These are phyloP conservation scores for Yamadazyma dendronema DNA, from an alignment of 1,139 yeast genomes.

Conservation along the genomic window DNA sequence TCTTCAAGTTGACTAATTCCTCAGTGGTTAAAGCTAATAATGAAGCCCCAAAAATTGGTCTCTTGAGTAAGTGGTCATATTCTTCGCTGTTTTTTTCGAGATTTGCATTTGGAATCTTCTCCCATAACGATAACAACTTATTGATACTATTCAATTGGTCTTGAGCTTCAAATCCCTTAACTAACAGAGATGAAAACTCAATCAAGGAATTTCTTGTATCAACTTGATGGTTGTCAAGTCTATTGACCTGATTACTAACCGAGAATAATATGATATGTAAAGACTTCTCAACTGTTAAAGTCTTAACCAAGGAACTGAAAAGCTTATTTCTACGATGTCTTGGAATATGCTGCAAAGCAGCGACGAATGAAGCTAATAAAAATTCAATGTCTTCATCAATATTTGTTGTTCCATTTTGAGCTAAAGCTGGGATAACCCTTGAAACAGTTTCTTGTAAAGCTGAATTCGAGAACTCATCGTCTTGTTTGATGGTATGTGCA, in stretches of 20 bases:
- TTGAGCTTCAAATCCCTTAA: slow-evolving; percentile 61
- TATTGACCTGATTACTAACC: slow-evolving; percentile 74
- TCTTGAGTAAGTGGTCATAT: slow-evolving; percentile 39
- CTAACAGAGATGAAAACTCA: slow-evolving; percentile 70
- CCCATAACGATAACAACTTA: slow-evolving; percentile 57
- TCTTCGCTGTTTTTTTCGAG: slow-evolving; percentile 39
- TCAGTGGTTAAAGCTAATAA: slow-evolving; percentile 49
- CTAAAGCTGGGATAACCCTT: slow-evolving; percentile 87
- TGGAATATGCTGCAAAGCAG: slow-evolving; percentile 94
- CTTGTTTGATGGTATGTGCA: slow-evolving; percentile 94
- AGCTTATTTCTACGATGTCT: slow-evolving; percentile 90
- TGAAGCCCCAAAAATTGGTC: slow-evolving; percentile 66
- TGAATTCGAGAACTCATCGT: slow-evolving; percentile 89
- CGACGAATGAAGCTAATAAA: slow-evolving; percentile 80
- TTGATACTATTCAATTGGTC: slow-evolving; percentile 67
- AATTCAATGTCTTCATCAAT: slow-evolving; percentile 55
- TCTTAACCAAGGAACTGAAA: slow-evolving; percentile 72
- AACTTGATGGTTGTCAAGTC: slow-evolving; percentile 45
- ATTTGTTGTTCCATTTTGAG: slow-evolving; percentile 47
- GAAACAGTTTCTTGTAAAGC: slow-evolving; percentile 91
- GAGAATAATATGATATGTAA: slow-evolving; percentile 73
- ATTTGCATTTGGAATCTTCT: slow-evolving; percentile 41
- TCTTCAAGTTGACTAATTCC: slow-evolving; percentile 50
- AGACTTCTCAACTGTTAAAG: slow-evolving; percentile 69
- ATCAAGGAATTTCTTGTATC: slow-evolving; percentile 65